Conservation (phyloP, 768 basidiomycete genomes). For the Trametes sanguinea region DNA sequence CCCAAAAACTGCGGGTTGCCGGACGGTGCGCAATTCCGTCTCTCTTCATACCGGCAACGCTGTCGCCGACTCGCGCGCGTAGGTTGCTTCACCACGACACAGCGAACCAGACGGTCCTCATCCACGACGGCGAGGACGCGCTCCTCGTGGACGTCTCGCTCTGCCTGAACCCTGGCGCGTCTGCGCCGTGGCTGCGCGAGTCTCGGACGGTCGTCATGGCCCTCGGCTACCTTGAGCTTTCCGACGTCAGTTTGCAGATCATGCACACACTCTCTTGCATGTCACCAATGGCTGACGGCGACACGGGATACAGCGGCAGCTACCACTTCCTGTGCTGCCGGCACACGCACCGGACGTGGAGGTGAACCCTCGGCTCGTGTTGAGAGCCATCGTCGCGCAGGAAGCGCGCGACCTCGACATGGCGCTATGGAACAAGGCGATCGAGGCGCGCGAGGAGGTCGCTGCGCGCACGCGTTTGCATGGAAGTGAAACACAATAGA, state of each 20-base stretch:
- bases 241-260: slow-evolving; percentile 39
- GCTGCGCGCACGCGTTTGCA: not conserved
- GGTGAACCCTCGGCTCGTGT: slow-evolving; percentile 47
- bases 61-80: not conserved
- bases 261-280: not conserved
- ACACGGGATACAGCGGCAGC: not conserved
- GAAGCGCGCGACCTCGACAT: slow-evolving; percentile 51
- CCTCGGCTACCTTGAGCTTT: slow-evolving; percentile 58
- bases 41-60: too few relatives aligned
- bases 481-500: not conserved
- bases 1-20: slow-evolving; percentile 58
- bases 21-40: slow-evolving; percentile 49
- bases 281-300: too few relatives aligned
- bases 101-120: slow-evolving; percentile 44
- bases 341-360: slow-evolving; percentile 22
- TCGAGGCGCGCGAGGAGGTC: slow-evolving; percentile 28
- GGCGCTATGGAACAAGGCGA: slow-evolving; percentile 43
- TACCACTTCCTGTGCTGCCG: slow-evolving; percentile 14
- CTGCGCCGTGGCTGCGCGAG: slow-evolving; percentile 53
- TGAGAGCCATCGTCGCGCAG: slow-evolving; percentile 56
- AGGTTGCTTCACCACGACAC: slow-evolving; percentile 64
- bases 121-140: slow-evolving; percentile 52
- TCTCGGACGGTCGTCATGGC: slow-evolving; percentile 52
- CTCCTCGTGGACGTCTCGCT: slow-evolving; percentile 60
- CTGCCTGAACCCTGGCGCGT: slow-evolving; percentile 42